These are phyloP conservation scores for Acacia crassicarpa DNA, from an alignment of 306 rosid genomes.

Conservation along the genomic window DNA sequence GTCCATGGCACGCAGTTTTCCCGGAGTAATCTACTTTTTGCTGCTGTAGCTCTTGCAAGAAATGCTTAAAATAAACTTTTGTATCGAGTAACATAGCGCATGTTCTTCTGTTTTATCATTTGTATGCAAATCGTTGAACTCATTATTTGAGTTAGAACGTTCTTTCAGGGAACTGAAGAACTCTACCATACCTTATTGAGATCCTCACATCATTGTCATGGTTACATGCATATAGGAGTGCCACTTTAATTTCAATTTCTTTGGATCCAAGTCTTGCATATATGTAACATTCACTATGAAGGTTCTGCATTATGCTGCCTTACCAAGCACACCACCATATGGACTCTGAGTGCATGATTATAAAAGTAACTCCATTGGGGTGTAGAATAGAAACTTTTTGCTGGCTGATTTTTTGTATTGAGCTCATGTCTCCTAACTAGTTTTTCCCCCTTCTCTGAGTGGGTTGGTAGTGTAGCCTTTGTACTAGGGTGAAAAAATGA, in stretches of 20 bases:
- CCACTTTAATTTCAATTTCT: background rate
- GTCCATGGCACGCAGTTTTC: slow-evolving; percentile 67
- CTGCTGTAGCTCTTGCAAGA: slow-evolving; percentile 77
- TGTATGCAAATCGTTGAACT: background rate
- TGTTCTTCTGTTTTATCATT: background rate
- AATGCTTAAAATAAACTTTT: slow-evolving; percentile 25
- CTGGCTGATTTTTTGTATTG: background rate
- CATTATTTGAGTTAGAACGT: background rate
- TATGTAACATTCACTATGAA: background rate
- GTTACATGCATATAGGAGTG: background rate
- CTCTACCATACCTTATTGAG: background rate
- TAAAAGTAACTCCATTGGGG: background rate
- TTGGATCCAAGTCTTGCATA: background rate
- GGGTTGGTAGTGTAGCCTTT: background rate
- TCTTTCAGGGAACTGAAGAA: background rate
- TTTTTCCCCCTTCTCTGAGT: background rate
- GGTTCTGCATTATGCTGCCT: background rate
- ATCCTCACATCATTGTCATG: too few relatives aligned
- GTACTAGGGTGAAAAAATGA: too few relatives aligned
- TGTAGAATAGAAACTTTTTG: background rate
- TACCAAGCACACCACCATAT: background rate
- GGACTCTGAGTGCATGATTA: background rate
- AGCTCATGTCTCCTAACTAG: background rate
- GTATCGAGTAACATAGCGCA: background rate
- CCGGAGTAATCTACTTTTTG: slow-evolving; percentile 93